phyloP scores from a whole-genome alignment of 306 rosid genomes.

The Ceratonia siliqua region DNA sequence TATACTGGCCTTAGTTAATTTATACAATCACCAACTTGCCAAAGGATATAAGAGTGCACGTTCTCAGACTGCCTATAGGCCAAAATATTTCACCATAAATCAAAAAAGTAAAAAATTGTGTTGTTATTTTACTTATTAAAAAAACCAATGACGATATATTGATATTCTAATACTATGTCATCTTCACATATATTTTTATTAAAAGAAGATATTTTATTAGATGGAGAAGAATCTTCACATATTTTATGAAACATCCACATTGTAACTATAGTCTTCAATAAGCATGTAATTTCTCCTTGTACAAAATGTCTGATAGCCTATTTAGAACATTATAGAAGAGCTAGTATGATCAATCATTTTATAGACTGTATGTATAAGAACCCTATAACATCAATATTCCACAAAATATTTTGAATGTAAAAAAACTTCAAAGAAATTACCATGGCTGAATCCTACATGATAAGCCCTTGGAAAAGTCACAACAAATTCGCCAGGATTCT shows the following conservation, averaged over 20 bases:
- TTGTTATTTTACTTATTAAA: not conserved
- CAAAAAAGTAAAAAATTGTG: not conserved
- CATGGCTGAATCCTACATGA: conserved; percentile 99
- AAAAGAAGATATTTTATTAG: no score
- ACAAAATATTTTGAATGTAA: conserved; percentile 23
- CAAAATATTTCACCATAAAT: conserved; percentile 7
- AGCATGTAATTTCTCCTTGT: conserved; percentile 25
- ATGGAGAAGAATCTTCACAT: no score
- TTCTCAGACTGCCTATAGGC: not conserved
- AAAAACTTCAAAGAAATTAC: conserved; percentile 61
- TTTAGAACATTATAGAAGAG: conserved; percentile 28
- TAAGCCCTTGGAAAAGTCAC: conserved; percentile 99
- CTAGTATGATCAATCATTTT: conserved; percentile 1
- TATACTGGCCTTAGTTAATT: conserved; percentile 1
- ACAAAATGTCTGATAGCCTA: conserved; percentile 8
- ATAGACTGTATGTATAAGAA: not conserved
- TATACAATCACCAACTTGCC: not conserved
- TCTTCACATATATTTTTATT: not conserved
- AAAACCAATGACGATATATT: not conserved
- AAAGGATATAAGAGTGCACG: not conserved
- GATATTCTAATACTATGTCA: conserved; percentile 29
- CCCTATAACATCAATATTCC: conserved; percentile 8
- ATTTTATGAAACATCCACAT: conserved; percentile 14
- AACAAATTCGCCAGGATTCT: conserved; percentile 98
- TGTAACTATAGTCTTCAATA: conserved; percentile 19